phyloP scores from a whole-genome alignment of 2,329 filamentous ascomycete genomes.

The Dothiorella sarmentorum region DNA sequence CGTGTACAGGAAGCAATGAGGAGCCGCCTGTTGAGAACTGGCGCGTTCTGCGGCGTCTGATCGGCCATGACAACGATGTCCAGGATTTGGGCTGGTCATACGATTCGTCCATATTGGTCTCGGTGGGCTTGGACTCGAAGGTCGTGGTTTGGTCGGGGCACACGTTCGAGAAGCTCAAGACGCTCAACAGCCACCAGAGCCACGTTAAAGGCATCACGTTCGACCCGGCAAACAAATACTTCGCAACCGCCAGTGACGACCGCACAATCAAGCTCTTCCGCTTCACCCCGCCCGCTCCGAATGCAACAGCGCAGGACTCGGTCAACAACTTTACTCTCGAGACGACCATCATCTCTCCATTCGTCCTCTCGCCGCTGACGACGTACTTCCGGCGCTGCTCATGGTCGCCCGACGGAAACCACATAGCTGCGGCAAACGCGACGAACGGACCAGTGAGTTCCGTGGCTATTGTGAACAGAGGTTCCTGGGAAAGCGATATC shows the following conservation, averaged over 20 bases:
- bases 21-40: conserved; percentile 94
- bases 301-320: conserved; percentile 91
- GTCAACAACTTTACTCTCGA: conserved; percentile 95
- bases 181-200: conserved; percentile 85
- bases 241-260: conserved; percentile 96
- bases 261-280: conserved; percentile 94
- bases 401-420: conserved; percentile 95
- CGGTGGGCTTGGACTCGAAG: conserved; percentile 94
- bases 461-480: conserved; percentile 90
- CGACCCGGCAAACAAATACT: conserved; percentile 98
- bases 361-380: conserved; percentile 86
- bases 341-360: conserved; percentile 83
- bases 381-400: conserved; percentile 96
- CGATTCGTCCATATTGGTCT: conserved; percentile 92
- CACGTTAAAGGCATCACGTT: conserved; percentile 99
- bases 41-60: conserved; percentile 89
- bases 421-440: conserved; percentile 94
- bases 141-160: conserved; percentile 97
- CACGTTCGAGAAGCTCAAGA: conserved; percentile 97
- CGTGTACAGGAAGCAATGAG: conserved; percentile 68
- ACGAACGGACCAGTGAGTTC: conserved; percentile 97
- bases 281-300: conserved; percentile 84
- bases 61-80: conserved; percentile 97
- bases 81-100: conserved; percentile 97
- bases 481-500: conserved; percentile 92